Percentiles rank a stretch among this genome's conserved stretches.
Conservation (phyloP, 331 rosid species). For the Quercus phellos region DNA sequence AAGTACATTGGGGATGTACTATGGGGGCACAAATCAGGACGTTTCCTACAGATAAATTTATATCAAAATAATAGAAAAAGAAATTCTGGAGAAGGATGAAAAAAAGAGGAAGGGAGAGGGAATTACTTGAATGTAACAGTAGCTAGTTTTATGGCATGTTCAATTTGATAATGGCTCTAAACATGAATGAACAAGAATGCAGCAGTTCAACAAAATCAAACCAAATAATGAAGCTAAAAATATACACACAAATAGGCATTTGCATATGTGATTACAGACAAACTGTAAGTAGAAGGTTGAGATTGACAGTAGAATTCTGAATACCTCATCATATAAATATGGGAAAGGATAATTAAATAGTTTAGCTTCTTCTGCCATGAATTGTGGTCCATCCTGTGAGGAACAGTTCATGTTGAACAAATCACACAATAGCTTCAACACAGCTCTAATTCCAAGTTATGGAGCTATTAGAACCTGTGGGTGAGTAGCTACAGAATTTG, state of each 20-base stretch:
- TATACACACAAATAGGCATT: constrained; percentile 16
- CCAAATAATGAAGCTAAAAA: background rate
- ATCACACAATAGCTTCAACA: constrained; percentile 30
- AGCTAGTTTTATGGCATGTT: background rate
- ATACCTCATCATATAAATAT: constrained; percentile 82
- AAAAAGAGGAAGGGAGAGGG: background rate
- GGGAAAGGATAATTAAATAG: constrained; percentile 79
- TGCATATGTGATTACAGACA: background rate
- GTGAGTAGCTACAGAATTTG: constrained; percentile 75
- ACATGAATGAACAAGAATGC: background rate
- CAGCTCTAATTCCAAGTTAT: constrained; percentile 30
- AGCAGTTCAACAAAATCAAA: background rate
- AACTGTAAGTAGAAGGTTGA: background rate
- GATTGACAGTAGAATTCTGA: background rate
- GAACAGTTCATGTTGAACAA: constrained; percentile 34
- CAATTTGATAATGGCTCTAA: background rate
- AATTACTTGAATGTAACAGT: background rate
- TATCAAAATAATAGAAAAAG: background rate
- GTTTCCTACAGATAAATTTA: background rate
- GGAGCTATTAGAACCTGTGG: constrained; percentile 72
- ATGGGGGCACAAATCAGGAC: too few species aligned
- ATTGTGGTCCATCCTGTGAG: constrained; percentile 89
- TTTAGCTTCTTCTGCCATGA: constrained; percentile 87
- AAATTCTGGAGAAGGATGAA: background rate
- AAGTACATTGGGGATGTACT: too few species aligned